Base-by-base conservation (phyloP, 176 grass and related monocot species). In the Zea luxurians region DNA sequence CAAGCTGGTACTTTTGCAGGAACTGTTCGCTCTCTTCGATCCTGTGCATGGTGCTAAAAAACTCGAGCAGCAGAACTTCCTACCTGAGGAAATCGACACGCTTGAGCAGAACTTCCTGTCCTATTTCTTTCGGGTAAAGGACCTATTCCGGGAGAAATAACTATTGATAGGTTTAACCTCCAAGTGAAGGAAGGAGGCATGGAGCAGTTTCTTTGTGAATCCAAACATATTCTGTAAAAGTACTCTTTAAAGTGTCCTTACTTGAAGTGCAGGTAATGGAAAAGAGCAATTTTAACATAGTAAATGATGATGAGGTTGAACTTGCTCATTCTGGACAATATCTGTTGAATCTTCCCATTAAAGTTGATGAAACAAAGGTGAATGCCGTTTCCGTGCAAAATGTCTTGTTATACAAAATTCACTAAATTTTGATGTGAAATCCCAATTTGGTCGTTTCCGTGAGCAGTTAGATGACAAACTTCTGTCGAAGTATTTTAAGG, bases 211-310 rank as follows among this genome's bases (percentile, higher is more conserved):
- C 17, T 66, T 17, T 71, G 15, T 71, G 12, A 54, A 59, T 70
- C 16, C 6, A 82, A 72, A 41, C 12, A 34, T 46, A 17, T 20
- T 65, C 17, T 50, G n/a, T 18, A 79, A 36, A 17, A 17, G 43
- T 66, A 34, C 48, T 71, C 12, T 87, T 82, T 83, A 63, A 88
- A 78, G 8, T 60, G 36, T 83, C 40, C 69, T 69, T 74, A 76
- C 61, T 75, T 44, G 40, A 60, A 35, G 54, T 82, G 73, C 80
- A 97, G 95, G 83, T 94, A 69, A 97, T 97, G 95, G 61, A 92
- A 66, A 97, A 97, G 78, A 97, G 95, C 70, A 94, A 97, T 76
- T 97, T 97, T 74, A 97, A 97, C 52, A 94, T 94, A 97, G 80
- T 97, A 45, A 92, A 83, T 38, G 89, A 97, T 64, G 91, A 97